phyloP scores from a whole-genome alignment of 192 early-diverging fungal genomes.

The Dissophora globulifera region DNA sequence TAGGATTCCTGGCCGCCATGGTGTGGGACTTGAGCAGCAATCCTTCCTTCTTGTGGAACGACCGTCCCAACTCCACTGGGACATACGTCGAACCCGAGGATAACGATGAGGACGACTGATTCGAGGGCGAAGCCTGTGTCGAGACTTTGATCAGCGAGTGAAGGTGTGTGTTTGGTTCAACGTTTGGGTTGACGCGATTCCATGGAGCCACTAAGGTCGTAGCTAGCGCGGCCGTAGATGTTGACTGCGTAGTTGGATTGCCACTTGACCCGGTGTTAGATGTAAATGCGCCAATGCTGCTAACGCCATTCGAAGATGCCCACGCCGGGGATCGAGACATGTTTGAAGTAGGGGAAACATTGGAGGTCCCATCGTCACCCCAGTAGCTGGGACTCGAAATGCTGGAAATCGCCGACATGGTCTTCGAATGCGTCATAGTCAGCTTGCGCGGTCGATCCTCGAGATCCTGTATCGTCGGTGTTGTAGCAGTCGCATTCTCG shows the following conservation, averaged over 20 bases:
- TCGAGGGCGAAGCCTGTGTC: slow-evolving; percentile 1
- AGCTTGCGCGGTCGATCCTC: slow-evolving; percentile 28
- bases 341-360: background rate
- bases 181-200: slow-evolving; percentile 18
- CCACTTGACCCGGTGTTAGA: too few species aligned
- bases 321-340: background rate
- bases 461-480: background rate
- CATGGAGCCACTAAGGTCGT: slow-evolving; percentile 32
- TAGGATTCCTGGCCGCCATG: background rate
- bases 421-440: slow-evolving; percentile 44
- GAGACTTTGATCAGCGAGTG: slow-evolving; percentile 42
- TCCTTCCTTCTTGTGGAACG: slow-evolving; percentile 47
- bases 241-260: slow-evolving; percentile 6
- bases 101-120: background rate
- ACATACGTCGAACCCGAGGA: slow-evolving; percentile 9
- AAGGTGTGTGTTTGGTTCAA: slow-evolving; percentile 28
- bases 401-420: slow-evolving; percentile 34
- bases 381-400: background rate
- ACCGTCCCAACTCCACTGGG: slow-evolving; percentile 25
- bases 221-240: slow-evolving; percentile 4
- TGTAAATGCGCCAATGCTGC: background rate
- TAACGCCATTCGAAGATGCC: background rate
- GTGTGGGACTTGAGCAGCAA: slow-evolving; percentile 14
- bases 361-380: background rate
- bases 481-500: background rate